Percentiles rank a stretch among this genome's conserved stretches.
Evolutionary conservation across 2,329 filamentous ascomycete species (phyloP).

Genomic region (Sporothrix phasma): DNA sequence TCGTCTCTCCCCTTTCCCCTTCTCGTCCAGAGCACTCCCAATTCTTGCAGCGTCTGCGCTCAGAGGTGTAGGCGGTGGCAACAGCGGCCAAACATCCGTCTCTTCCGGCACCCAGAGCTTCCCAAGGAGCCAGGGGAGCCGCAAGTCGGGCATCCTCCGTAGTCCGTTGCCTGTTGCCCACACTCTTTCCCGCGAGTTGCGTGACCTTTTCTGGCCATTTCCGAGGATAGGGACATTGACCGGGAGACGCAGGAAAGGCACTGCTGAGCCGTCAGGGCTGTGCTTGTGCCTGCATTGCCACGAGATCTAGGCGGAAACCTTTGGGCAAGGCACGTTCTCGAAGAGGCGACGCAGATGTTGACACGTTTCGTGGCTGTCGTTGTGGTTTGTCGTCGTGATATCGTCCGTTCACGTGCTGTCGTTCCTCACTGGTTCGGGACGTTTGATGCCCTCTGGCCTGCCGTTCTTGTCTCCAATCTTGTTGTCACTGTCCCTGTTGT

Average conservation of each 20-base stretch:
- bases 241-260: background rate
- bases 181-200: background rate
- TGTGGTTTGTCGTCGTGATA: background rate
- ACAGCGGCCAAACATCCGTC: background rate
- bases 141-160: too few species aligned
- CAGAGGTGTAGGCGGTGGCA: background rate
- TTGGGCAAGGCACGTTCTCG: too few species aligned
- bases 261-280: background rate
- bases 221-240: background rate
- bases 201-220: background rate
- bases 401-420: background rate
- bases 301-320: background rate
- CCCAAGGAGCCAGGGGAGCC: too few species aligned
- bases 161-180: background rate
- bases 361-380: too few species aligned
- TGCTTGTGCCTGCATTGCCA: background rate
- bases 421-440: background rate
- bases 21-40: too few species aligned
- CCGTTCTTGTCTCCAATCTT: too few species aligned
- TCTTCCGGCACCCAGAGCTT: too few species aligned
- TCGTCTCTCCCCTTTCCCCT: background rate
- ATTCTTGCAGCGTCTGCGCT: background rate
- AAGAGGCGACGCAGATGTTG: too few species aligned
- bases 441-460: background rate
- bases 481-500: too few species aligned